Evolutionary conservation across 768 basidiomycete genomes (phyloP), one percentile per base, ranked within the genome.

Genomic region (Grammothele lineata): DNA sequence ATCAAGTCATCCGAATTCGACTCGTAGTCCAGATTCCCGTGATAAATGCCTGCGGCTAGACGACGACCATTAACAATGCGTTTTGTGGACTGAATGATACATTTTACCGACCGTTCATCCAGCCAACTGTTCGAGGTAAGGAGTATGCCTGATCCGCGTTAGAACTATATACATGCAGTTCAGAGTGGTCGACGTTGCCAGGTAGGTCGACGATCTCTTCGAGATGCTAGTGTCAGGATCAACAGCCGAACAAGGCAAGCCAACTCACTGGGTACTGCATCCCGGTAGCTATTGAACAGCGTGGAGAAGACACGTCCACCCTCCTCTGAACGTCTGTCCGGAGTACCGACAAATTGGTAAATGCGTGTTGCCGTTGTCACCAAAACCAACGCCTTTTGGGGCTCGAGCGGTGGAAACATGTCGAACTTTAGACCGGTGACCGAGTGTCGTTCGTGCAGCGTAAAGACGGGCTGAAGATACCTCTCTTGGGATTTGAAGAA

Each of bases 191-290:
- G 46, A 80, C 64, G 48, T 85, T 76, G 40, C 94, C 90, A 15
- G 92, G 92, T 6, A 98, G 72, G 62, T 97, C 95, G 25, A 92
- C 77, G 51, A 94, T 92, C 69, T 92, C 92, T 93, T 66, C 38
- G 56, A 47, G 30, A 50, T 35, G 47, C 71, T 53, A 68, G 61
- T 17, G 5, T 15, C 12, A 8, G 25, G 15, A 45, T 27, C 25
- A 37, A 21, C 5, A 26, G 25, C n/a, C 6, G 42, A 30, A 26
- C 61, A 65, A n/a, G n/a, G 36, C 49, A 14, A 42, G 6, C 7
- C 8, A 25, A 67, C 78, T 63, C 54, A 95, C 94, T 95, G 17
- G 92, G 92, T 17, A 83, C 78, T 6, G 74, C 71, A 44, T 93
- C 92, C 38, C 82, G 71, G 57, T 92, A 92, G 15, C 71, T 65